Conservation (phyloP, 257 asterid genomes). For the Solanum gracilifrons region DNA sequence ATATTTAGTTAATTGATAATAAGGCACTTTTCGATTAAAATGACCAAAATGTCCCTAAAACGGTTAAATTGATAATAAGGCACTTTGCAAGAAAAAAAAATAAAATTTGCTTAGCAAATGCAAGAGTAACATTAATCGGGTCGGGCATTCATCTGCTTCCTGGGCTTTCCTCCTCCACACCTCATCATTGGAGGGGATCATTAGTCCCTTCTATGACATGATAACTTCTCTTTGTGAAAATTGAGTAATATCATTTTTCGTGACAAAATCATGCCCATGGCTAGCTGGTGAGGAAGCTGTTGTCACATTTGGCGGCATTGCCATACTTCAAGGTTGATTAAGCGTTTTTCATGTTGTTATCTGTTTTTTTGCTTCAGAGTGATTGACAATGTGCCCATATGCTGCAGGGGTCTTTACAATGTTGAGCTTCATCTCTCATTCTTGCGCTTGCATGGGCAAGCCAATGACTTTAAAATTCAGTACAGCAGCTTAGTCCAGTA, state of each 20-base stretch:
- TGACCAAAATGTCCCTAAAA: neutral
- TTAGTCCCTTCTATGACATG: neutral
- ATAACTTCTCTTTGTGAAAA: neutral
- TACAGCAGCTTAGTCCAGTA: constrained; percentile 91
- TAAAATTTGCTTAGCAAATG: constrained; percentile 20
- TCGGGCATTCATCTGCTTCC: constrained; percentile 41
- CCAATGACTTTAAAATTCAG: constrained; percentile 90
- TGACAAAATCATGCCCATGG: constrained; percentile 78
- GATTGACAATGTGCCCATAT: constrained; percentile 8
- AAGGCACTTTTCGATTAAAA: neutral
- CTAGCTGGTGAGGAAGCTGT: constrained; percentile 98
- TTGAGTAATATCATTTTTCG: constrained; percentile 23
- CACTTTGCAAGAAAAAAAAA: neutral
- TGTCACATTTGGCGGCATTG: constrained; percentile 80
- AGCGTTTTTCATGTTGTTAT: neutral
- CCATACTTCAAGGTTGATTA: constrained; percentile 68
- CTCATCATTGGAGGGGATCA: constrained; percentile 17
- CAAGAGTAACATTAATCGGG: constrained; percentile 31
- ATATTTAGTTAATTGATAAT: neutral
- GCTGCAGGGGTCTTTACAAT: constrained; percentile 67
- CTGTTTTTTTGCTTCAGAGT: constrained; percentile 1
- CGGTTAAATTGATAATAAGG: neutral
- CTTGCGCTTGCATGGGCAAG: constrained; percentile 96
- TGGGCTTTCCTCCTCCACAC: constrained; percentile 29
- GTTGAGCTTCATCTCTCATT: constrained; percentile 90